Percentiles rank a stretch among this genome's conserved stretches.
These are phyloP conservation scores for Mycena indigotica DNA, from an alignment of 768 basidiomycete genomes.

Conservation along the genomic window DNA sequence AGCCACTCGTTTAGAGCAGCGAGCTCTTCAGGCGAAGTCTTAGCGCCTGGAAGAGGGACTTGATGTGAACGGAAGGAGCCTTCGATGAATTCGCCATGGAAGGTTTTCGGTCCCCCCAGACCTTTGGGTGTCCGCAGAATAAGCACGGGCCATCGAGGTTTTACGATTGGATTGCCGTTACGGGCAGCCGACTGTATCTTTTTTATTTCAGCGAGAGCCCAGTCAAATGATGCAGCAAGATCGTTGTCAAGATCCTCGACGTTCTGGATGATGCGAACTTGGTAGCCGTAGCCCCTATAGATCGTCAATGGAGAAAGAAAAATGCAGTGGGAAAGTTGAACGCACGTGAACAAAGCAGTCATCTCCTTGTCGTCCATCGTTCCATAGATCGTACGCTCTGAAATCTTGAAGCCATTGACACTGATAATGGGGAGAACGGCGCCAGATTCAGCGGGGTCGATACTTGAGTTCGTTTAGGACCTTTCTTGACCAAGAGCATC, in stretches of 20 bases:
- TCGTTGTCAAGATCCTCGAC: constrained; percentile 70
- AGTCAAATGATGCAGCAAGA: constrained; percentile 79
- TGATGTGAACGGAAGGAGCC: constrained; percentile 87
- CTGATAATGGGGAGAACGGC: constrained; percentile 91
- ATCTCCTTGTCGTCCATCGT: constrained; percentile 91
- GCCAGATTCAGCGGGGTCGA: constrained; percentile 87
- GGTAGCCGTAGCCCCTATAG: constrained; percentile 80
- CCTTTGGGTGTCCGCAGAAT: constrained; percentile 88
- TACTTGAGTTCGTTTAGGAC: not conserved
- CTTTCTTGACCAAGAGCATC: not conserved
- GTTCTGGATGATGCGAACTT: constrained; percentile 79
- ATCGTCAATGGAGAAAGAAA: constrained; percentile 7
- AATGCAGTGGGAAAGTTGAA: not conserved
- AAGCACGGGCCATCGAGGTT: constrained; percentile 91
- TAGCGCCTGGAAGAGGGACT: constrained; percentile 79
- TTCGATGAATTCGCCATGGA: constrained; percentile 74
- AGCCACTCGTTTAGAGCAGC: constrained; percentile 71
- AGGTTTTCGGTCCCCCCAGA: constrained; percentile 64
- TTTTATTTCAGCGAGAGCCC: constrained; percentile 73
- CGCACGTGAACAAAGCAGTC: constrained; percentile 69
- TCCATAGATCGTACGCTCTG: constrained; percentile 86
- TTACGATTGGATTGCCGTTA: constrained; percentile 71
- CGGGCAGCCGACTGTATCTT: constrained; percentile 83
- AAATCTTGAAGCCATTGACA: constrained; percentile 89
- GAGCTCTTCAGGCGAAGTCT: constrained; percentile 66